Evolutionary conservation across 1,284 basidiomycete species (phyloP), one percentile per base, ranked within the genome.

Genomic region (Boletus semigastroideus): DNA sequence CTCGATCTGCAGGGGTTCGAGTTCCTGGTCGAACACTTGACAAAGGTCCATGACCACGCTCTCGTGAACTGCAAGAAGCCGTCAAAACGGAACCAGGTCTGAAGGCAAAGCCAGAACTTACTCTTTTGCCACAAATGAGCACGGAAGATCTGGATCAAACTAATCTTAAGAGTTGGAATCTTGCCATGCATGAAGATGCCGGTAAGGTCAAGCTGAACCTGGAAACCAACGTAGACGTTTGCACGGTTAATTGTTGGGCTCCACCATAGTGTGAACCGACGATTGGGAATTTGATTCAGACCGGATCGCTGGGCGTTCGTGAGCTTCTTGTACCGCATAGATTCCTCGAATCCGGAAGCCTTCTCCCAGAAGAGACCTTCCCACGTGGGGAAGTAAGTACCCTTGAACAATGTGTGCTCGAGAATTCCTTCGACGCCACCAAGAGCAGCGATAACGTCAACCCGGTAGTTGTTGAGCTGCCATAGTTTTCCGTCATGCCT

Each of bases 251-350:
- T 94, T 1, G 92, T 94, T 17, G 94, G 94, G 67, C 91, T 94
- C 96, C 96, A 99, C 97, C 97, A 99, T 7, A 99, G 80, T 4
- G 95, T 99, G 78, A 99, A 99, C n/a, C 96, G 91, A 85, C 97
- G 94, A 71, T 99, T 99, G 8, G 97, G 97, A 69, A 99, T 98
- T 71, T 99, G 95, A 69, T 94, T 94, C 39, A 98, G 75, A 90
- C 95, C 94, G 38, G 94, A 97, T 43, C 94, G 87, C 76, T 94
- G 96, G 28, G 92, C 96, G 67, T 94, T 97, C 41, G 94, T 97
- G 49, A 97, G 78, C 71, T 94, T 95, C 78, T 95, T 96, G 79
- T 92, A 94, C 71, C 94, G 82, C 96, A 98, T 99, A 2, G 92
- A 94, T 72, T 98, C 94, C 67, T 95, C 92, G 74, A 96, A 96